Evolutionary conservation across 345 rosid species (phyloP).

Genomic region (Citrus cavaleriei): DNA sequence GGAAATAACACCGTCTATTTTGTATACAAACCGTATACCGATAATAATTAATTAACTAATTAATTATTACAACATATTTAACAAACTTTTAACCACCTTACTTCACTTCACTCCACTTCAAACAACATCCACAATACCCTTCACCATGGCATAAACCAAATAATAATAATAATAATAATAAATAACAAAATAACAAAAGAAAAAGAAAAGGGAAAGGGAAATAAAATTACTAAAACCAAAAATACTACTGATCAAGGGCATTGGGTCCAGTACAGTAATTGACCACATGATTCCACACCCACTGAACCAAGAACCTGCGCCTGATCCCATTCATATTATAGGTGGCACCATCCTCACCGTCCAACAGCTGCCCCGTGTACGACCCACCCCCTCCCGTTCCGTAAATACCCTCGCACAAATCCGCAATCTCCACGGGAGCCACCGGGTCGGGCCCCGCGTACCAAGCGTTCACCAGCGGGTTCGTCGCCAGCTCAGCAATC

Average conservation of each 20-base stretch:
- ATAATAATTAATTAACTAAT: constrained; percentile 17
- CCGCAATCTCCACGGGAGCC: constrained; percentile 90
- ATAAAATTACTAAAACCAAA: not conserved
- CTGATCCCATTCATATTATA: constrained; percentile 82
- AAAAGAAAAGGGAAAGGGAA: not conserved
- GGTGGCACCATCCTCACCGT: constrained; percentile 71
- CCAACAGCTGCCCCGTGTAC: constrained; percentile 79
- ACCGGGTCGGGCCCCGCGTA: constrained; percentile 90
- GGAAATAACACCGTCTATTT: not conserved
- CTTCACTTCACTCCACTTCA: not conserved
- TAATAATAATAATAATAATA: no score
- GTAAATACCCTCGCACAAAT: constrained; percentile 93
- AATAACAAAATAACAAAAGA: not conserved
- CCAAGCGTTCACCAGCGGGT: constrained; percentile 97
- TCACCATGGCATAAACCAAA: not conserved
- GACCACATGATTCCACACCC: constrained; percentile 84
- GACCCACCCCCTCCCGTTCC: constrained; percentile 99
- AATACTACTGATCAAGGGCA: constrained; percentile 70
- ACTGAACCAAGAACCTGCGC: constrained; percentile 86
- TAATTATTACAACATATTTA: constrained; percentile 15
- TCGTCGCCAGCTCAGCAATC: constrained; percentile 91
- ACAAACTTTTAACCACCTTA: constrained; percentile 31
- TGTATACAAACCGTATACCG: constrained; percentile 25
- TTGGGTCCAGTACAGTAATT: constrained; percentile 94
- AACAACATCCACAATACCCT: constrained; percentile 9